A percentile compares a stretch with the other conserved stretches of the same genome.
These are phyloP conservation scores for Aegle marmelos DNA, from an alignment of 345 rosid species.

Conservation along the genomic window DNA sequence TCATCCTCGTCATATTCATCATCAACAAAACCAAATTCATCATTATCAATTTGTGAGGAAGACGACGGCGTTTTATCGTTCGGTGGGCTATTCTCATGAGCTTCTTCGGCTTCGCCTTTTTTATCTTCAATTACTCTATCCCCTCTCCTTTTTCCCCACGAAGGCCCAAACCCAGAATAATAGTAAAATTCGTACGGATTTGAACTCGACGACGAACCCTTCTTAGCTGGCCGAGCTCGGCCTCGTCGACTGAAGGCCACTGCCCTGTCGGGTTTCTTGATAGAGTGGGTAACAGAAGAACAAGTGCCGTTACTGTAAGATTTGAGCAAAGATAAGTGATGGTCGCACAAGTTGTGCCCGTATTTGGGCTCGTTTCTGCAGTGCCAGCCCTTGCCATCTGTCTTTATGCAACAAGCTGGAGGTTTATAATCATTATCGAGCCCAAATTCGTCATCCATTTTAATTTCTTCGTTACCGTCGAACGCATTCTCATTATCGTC, in stretches of 20 bases:
- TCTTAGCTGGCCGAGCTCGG: slow-evolving; percentile 38
- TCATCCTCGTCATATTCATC: slow-evolving; percentile 35
- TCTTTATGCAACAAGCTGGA: slow-evolving; percentile 22
- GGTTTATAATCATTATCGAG: slow-evolving; percentile 6
- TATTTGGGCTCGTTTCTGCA: slow-evolving; percentile 23
- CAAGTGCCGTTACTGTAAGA: slow-evolving; percentile 21
- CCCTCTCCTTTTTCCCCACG: slow-evolving; percentile 72
- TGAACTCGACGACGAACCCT: slow-evolving; percentile 29
- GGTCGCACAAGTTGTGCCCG: slow-evolving; percentile 25
- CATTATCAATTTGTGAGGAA: slow-evolving; percentile 21
- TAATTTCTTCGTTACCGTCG: slow-evolving; percentile 15
- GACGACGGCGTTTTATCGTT: slow-evolving; percentile 27
- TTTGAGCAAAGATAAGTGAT: slow-evolving; percentile 27
- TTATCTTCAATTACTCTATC: slow-evolving; percentile 19
- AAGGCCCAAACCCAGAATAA: slow-evolving; percentile 93
- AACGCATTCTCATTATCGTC: slow-evolving; percentile 30
- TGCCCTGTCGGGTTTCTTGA: slow-evolving; percentile 18
- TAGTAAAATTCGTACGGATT: slow-evolving; percentile 80
- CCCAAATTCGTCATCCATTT: slow-evolving; percentile 15
- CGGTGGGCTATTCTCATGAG: not conserved
- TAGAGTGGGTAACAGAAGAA: not conserved
- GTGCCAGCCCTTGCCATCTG: slow-evolving; percentile 31
- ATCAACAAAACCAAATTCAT: slow-evolving; percentile 31
- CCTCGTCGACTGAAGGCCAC: slow-evolving; percentile 27
- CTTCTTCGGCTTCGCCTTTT: not conserved